These are phyloP conservation scores for Crithidia expoeki DNA, from an alignment of 208 protist genomes.

Conservation along the genomic window DNA sequence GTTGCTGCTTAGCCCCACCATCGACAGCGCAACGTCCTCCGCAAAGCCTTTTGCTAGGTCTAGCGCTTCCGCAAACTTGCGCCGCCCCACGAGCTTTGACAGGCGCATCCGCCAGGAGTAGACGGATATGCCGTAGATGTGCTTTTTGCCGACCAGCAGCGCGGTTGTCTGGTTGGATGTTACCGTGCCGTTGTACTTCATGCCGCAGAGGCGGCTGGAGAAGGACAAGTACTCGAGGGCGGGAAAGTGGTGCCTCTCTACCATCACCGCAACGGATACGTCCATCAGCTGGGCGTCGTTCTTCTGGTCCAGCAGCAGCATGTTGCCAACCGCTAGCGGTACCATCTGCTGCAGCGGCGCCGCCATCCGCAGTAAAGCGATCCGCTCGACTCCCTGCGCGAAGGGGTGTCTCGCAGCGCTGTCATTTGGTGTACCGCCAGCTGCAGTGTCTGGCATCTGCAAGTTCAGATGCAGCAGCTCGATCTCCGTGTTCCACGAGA, in stretches of 20 bases:
- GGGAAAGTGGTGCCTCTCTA: conserved; percentile 48
- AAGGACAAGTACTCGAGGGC: conserved; percentile 48
- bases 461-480: conserved; percentile 57
- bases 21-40: conserved; percentile 64
- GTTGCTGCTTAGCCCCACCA: conserved; percentile 54
- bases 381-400: conserved; percentile 37
- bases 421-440: not conserved
- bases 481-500: conserved; percentile 58
- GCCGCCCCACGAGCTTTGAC: conserved; percentile 46
- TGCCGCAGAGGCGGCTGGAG: conserved; percentile 32
- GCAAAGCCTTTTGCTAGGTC: conserved; percentile 65
- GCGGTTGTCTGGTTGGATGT: conserved; percentile 34
- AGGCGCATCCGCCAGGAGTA: conserved; percentile 75
- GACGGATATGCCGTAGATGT: conserved; percentile 49
- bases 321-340: conserved; percentile 39
- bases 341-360: conserved; percentile 50
- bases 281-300: conserved; percentile 57
- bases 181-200: conserved; percentile 45
- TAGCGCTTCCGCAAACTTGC: conserved; percentile 57
- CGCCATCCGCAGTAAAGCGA: conserved; percentile 36
- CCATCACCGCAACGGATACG: conserved; percentile 50
- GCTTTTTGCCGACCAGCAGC: conserved; percentile 43
- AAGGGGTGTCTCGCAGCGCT: not conserved
- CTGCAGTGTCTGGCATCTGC: conserved; percentile 15
- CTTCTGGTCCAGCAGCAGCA: conserved; percentile 57